A percentile compares a stretch with the other conserved stretches of the same genome.
Evolutionary conservation across 2,329 filamentous ascomycete genomes (phyloP).

Genomic region (Scolecobasidium constrictum): DNA sequence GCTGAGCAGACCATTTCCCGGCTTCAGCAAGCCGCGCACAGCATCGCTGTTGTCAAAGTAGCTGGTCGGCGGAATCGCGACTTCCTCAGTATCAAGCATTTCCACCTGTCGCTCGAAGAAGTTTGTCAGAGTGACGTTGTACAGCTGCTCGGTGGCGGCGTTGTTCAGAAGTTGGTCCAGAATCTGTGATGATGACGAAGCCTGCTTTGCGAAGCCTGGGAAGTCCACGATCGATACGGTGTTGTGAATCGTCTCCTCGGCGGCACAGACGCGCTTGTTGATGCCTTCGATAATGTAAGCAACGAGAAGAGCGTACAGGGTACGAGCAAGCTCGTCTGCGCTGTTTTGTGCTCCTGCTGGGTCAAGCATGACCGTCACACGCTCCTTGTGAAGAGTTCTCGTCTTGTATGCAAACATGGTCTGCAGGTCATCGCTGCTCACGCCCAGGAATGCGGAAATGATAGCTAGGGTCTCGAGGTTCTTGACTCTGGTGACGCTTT

Average conservation of each 20-base stretch:
- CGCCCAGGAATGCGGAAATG: conserved; percentile 88
- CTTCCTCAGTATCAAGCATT: conserved; percentile 86
- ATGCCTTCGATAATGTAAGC: conserved; percentile 88
- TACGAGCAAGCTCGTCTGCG: conserved; percentile 86
- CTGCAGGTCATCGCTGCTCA: conserved; percentile 71
- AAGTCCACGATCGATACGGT: conserved; percentile 95
- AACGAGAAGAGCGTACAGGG: conserved; percentile 85
- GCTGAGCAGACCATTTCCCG: conserved; percentile 82
- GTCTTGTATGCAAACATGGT: conserved; percentile 89
- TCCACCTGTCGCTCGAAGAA: conserved; percentile 95
- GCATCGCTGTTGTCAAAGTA: conserved; percentile 98
- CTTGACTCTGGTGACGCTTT: conserved; percentile 74
- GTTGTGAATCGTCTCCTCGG: conserved; percentile 81
- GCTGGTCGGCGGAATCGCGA: conserved; percentile 78
- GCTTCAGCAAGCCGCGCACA: conserved; percentile 81
- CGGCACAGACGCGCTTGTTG: conserved; percentile 79
- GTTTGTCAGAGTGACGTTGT: conserved; percentile 86
- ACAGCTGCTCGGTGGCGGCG: conserved; percentile 81
- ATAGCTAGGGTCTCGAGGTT: conserved; percentile 85
- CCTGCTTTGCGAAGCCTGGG: conserved; percentile 74
- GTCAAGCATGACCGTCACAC: conserved; percentile 97
- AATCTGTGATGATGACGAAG: conserved; percentile 68
- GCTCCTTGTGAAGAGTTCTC: conserved; percentile 89
- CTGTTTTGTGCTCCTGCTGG: conserved; percentile 81
- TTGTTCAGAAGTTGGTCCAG: conserved; percentile 93